Evolutionary conservation across 768 basidiomycete genomes (phyloP).

Genomic region (Tremella mesenterica): DNA sequence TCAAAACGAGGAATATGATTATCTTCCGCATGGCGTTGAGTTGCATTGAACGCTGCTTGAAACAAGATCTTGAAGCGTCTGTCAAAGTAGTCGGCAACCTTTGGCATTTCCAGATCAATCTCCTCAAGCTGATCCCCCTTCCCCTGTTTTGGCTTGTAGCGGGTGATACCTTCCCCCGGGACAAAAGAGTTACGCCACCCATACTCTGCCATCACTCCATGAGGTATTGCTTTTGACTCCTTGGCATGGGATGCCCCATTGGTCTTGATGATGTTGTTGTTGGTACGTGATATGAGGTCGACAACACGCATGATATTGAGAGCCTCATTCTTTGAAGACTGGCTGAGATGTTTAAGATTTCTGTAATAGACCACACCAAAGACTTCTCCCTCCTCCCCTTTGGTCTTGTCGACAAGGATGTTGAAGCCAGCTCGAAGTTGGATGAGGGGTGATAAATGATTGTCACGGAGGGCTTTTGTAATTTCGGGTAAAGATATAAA

Average conservation of each 20-base stretch:
- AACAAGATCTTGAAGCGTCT: background rate
- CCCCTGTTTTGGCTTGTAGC: background rate
- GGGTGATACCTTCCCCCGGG: background rate
- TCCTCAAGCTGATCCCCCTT: background rate
- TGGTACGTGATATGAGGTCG: background rate
- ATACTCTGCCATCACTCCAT: background rate
- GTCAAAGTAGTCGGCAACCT: background rate
- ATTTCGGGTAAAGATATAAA: conserved; percentile 2
- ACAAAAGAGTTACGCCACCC: background rate
- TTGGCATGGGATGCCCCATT: conserved; percentile 3
- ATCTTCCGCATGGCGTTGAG: background rate
- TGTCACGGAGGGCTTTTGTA: background rate
- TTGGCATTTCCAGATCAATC: background rate
- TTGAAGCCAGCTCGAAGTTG: conserved; percentile 2
- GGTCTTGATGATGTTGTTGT: conserved; percentile 4
- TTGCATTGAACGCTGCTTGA: background rate
- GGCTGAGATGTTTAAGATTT: background rate
- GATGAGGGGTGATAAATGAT: background rate
- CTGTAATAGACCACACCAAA: conserved; percentile 2
- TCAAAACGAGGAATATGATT: conserved; percentile 1
- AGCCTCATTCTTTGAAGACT: background rate
- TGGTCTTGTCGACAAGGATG: background rate
- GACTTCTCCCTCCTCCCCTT: background rate
- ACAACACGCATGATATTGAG: conserved; percentile 1
- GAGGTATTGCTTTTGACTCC: background rate